Percentiles rank a stretch among this genome's conserved stretches.
These are phyloP conservation scores for Nicotiana obtusifolia DNA, from an alignment of 257 asterid genomes.

Conservation along the genomic window DNA sequence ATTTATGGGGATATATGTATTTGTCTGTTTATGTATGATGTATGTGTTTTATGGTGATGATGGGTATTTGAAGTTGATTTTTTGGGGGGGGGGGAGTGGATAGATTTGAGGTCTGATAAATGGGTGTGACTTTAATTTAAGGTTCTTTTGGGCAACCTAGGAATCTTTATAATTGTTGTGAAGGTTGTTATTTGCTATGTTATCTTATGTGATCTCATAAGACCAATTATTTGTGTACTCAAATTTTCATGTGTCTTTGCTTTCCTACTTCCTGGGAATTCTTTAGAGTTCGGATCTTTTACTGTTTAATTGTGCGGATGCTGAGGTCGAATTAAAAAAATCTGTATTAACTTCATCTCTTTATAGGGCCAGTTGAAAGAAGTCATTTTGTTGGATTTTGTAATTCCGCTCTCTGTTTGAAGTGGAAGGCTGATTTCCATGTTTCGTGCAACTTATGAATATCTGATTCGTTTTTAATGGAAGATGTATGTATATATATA, in stretches of 20 bases:
- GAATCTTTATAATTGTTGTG: background rate
- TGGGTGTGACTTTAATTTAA: background rate
- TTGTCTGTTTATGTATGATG: background rate
- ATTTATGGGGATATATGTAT: background rate
- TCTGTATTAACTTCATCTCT: background rate
- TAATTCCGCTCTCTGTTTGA: background rate
- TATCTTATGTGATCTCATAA: background rate
- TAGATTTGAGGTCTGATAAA: background rate
- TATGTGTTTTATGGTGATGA: background rate
- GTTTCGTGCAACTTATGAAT: background rate
- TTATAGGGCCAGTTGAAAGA: background rate
- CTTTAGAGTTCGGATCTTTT: background rate
- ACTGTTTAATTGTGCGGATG: background rate
- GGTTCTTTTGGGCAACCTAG: background rate
- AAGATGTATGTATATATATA: background rate
- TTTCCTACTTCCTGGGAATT: background rate
- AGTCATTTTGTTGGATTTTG: background rate
- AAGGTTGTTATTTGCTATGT: background rate
- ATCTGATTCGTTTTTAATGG: background rate
- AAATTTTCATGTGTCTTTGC: background rate
- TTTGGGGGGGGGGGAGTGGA: background rate
- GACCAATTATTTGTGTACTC: background rate
- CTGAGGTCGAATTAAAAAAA: background rate
- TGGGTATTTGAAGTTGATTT: background rate
- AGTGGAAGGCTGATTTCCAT: background rate